Conservation (phyloP, 345 rosid species). For the Moringa oleifera region DNA sequence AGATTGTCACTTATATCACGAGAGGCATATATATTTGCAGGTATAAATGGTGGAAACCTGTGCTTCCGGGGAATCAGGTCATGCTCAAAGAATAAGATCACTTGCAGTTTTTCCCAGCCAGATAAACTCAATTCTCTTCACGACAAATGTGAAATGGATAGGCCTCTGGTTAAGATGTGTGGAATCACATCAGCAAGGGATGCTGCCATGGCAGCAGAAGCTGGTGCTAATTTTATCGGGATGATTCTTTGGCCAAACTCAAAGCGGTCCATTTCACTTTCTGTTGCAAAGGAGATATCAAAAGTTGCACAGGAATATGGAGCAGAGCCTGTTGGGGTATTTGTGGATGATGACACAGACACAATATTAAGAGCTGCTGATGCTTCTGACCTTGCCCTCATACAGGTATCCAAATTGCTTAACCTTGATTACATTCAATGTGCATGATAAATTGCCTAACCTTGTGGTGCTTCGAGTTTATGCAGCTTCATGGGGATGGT, state of each 20-base stretch:
- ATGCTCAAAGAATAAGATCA: constrained; percentile 8
- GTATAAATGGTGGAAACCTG: constrained; percentile 13
- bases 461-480: neutral
- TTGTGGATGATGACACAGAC: constrained; percentile 69
- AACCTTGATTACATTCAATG: neutral
- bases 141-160: constrained; percentile 28
- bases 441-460: neutral
- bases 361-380: constrained; percentile 65
- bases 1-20: too few species aligned
- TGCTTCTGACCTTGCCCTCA: constrained; percentile 58
- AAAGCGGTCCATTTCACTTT: constrained; percentile 69
- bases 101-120: constrained; percentile 23
- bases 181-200: constrained; percentile 77
- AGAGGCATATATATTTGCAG: constrained; percentile 20
- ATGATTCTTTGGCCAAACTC: constrained; percentile 91
- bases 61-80: constrained; percentile 13
- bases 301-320: constrained; percentile 70
- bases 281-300: constrained; percentile 75
- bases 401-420: constrained; percentile 49
- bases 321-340: constrained; percentile 78
- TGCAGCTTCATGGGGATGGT: constrained; percentile 78
- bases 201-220: constrained; percentile 84
- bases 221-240: constrained; percentile 77
- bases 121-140: constrained; percentile 19
- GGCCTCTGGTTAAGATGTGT: constrained; percentile 82